Percentiles rank a stretch among this genome's conserved stretches.
Conservation (phyloP, 2,329 filamentous ascomycete genomes). For the Teratosphaeria gauchensis region DNA sequence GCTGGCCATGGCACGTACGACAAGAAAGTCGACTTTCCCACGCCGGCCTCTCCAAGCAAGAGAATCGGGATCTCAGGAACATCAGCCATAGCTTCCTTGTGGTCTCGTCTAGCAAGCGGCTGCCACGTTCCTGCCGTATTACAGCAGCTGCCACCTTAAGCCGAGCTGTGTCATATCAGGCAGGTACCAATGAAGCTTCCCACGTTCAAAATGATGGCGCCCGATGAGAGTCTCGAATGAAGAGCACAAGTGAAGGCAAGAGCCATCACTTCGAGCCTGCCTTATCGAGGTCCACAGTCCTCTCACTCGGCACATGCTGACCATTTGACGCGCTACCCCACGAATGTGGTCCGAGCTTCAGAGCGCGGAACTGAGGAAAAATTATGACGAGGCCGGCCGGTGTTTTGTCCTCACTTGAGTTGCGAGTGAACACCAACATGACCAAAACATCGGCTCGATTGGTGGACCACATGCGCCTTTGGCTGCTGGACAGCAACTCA, state of each 20-base stretch:
- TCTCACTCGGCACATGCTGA: neutral
- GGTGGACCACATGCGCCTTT: neutral
- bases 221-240: no score
- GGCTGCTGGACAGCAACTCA: neutral
- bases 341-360: neutral
- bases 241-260: neutral
- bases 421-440: neutral
- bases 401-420: neutral
- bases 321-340: neutral
- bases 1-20: slow-evolving; percentile 39
- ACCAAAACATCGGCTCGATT: neutral
- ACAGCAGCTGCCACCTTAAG: neutral
- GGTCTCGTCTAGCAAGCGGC: neutral
- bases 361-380: neutral
- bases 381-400: neutral
- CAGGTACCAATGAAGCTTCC: neutral
- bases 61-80: slow-evolving; percentile 38
- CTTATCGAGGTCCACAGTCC: no score
- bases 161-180: neutral
- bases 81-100: neutral
- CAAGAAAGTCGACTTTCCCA: slow-evolving; percentile 54
- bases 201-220: neutral
- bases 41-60: slow-evolving; percentile 48
- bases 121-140: neutral
- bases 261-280: no score